These are phyloP conservation scores for Rubia yunnanensis DNA, from an alignment of 257 asterid genomes.

Conservation along the genomic window DNA sequence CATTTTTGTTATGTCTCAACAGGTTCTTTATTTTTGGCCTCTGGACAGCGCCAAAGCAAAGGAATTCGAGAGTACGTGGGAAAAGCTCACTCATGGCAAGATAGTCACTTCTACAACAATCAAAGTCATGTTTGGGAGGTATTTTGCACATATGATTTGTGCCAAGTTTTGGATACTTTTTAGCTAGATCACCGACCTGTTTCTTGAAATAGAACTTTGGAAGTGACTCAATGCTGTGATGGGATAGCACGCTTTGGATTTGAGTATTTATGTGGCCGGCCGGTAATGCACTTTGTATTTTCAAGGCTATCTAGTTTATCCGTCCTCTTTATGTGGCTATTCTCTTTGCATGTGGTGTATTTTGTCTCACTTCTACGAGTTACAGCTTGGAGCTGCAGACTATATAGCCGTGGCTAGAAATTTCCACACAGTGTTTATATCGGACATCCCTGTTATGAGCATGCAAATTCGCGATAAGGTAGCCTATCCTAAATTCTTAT, in stretches of 20 bases:
- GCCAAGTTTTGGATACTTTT: slow-evolving; percentile 6
- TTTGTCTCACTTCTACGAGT: slow-evolving; percentile 6
- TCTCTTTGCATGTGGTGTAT: background rate
- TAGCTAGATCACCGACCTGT: slow-evolving; percentile 8
- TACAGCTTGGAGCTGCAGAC: slow-evolving; percentile 97
- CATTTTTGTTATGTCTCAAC: slow-evolving; percentile 19
- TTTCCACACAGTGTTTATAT: slow-evolving; percentile 79
- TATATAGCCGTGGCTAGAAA: slow-evolving; percentile 76
- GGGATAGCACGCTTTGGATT: slow-evolving; percentile 81
- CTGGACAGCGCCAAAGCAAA: slow-evolving; percentile 34
- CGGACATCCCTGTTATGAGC: slow-evolving; percentile 88
- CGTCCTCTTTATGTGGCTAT: background rate
- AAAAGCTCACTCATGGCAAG: slow-evolving; percentile 37
- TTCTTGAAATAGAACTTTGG: slow-evolving; percentile 53
- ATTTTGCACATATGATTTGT: background rate
- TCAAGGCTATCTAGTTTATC: background rate
- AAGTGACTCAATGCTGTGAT: slow-evolving; percentile 69
- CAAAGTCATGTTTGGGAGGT: slow-evolving; percentile 98
- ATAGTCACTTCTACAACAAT: slow-evolving; percentile 49
- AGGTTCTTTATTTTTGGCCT: slow-evolving; percentile 86
- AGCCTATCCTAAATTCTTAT: background rate
- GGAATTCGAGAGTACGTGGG: slow-evolving; percentile 64
- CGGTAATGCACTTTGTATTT: slow-evolving; percentile 37
- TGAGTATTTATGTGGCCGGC: slow-evolving; percentile 79
- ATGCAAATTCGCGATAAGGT: slow-evolving; percentile 99